Base-by-base conservation (phyloP, 441 rosid species). In the Adansonia grandidieri region DNA sequence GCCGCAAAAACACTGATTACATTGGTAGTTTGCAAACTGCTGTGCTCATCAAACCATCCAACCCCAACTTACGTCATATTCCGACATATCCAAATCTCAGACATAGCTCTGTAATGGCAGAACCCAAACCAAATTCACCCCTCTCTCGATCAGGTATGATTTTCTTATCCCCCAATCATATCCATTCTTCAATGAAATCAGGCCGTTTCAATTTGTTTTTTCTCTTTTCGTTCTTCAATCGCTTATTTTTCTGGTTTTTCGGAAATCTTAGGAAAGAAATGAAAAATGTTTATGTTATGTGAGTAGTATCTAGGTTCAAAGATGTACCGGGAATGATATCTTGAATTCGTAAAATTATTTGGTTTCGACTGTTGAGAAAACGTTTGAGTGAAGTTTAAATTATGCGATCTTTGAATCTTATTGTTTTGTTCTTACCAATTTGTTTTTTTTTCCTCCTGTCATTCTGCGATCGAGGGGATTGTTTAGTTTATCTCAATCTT, bases 101-200 rank as follows among this genome's bases (percentile, higher is more conserved):
- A 17, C 56, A 14, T 4, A 2, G 2, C 0, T 9, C 4, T 44
- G 15, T 19, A 11, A 65, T 76, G 73, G 73, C 64, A 6, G 65
- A 76, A 8, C 17, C 57, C 10, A 47, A 50, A 66, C 14, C 64
- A n/a, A 56, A 17, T 37, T 15, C 50, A 6, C 13, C 74, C 0
- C 62, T 67, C 67, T 54, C 66, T 15, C 28, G 10, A 0, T 68
- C 79, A 19, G 79, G 79, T 77, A 56, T 24, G 64, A 9, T 15
- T 64, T 9, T 47, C 7, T 50, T 9, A 1, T 54, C 20, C 6
- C 9, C 20, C 20, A 54, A 54, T 54, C 58, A 54, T n/a, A 6
- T 54, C 37, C 24, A 60, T 20, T 60, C 4, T 60, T 10, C 11
- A 19, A 2, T 19, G 19, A 37, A 32, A 9, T 14, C 17, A 15